Base-by-base conservation (phyloP, 768 basidiomycete genomes). In the Astraeus odoratus region DNA sequence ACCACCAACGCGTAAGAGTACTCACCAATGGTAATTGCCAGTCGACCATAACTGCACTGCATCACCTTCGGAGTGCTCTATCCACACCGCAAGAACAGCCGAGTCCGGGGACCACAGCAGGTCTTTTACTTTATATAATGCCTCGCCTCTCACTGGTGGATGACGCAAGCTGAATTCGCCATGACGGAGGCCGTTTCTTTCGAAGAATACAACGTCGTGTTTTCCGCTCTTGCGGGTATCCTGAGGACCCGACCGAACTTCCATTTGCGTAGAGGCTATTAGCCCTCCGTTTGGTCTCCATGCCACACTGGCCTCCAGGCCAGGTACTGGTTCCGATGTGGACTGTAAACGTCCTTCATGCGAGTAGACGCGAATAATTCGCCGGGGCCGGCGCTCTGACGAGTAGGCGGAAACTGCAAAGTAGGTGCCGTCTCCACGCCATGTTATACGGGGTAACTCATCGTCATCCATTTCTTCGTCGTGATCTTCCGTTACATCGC, bases 11-110 rank as follows among this genome's bases (percentile, higher is more conserved):
- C 38, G 3, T 29, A 45, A 6, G 2, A 27, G 23, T 9, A 24
- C 22, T 55, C 53, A 86, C 91, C 96, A 98, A 58, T 97, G 84
- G 62, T 96, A 98, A 59, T 99, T 99, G 24, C 87, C 82, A 6
- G 76, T 89, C 1, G 90, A 86, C 92, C 93, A 99, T 1, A 98
- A 68, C 67, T 99, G 96, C 15, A 98, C 90, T 83, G 59, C 67
- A 64, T 97, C 89, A 2, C 75, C 76, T 8, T 71, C 68, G 27
- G 78, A 71, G 24, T 73, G 66, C 58, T 86, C 83, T 25, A 93
- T 71, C 91, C 93, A 97, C 1, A 97, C 68, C 0, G 83, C 82
- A 24, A 99, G 67, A 10, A 96, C 73, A 49, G 76, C 83, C 1
- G 92, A 95, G 60, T 93, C 93, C 4, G 83, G 76, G 57, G 85